Conservation (phyloP, 306 rosid genomes). For the Cicer chorassanicum region DNA sequence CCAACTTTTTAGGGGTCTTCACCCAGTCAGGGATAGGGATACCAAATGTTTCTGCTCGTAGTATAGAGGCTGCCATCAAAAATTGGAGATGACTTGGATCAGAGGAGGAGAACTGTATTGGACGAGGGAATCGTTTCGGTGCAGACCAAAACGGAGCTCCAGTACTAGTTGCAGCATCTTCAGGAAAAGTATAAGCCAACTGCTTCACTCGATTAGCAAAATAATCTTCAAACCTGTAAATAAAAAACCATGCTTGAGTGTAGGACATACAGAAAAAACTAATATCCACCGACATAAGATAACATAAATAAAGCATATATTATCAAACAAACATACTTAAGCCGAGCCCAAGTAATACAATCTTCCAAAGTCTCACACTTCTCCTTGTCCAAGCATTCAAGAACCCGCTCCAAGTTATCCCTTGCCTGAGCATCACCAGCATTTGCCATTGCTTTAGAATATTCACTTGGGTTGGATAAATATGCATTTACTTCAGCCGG, state of each 20-base stretch:
- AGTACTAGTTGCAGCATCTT: constrained; percentile 91
- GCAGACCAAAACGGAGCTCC: constrained; percentile 99
- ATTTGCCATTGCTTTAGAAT: constrained; percentile 63
- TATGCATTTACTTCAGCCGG: constrained; percentile 92
- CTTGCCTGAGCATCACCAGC: constrained; percentile 99
- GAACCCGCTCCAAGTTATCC: constrained; percentile 91
- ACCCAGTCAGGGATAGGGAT: constrained; percentile 88
- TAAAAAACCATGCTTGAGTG: constrained; percentile 9
- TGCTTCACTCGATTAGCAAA: constrained; percentile 87
- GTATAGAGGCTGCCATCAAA: constrained; percentile 77
- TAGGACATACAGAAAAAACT: constrained; percentile 8
- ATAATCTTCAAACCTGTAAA: constrained; percentile 92
- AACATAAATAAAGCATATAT: background rate
- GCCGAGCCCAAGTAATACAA: constrained; percentile 89
- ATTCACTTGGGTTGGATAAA: constrained; percentile 84
- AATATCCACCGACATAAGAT: constrained; percentile 1
- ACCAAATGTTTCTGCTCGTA: constrained; percentile 92
- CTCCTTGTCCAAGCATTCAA: constrained; percentile 88
- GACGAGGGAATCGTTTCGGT: constrained; percentile 91
- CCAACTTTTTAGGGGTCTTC: constrained; percentile 68
- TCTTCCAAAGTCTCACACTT: constrained; percentile 83
- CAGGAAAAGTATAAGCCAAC: constrained; percentile 89
- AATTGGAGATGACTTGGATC: constrained; percentile 79
- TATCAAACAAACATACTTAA: constrained; percentile 60
- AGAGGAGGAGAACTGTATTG: constrained; percentile 76